phyloP scores from a whole-genome alignment of 306 rosid species.

The Prunus padus region DNA sequence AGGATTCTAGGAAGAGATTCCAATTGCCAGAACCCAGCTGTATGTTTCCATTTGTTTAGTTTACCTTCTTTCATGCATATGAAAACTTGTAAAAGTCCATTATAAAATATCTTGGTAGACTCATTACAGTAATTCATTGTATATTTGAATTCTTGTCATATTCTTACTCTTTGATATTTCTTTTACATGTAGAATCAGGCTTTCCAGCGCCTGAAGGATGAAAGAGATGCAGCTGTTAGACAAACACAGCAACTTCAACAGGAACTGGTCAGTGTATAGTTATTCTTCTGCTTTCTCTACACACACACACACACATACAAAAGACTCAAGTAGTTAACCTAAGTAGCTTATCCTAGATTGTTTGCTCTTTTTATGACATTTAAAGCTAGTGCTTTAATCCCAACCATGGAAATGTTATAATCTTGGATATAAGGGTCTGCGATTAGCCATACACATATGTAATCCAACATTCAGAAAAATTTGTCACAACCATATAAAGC shows the following conservation, averaged over 20 bases:
- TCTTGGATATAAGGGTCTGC: background rate
- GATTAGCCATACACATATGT: background rate
- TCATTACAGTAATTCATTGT: conserved; percentile 12
- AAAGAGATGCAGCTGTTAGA: conserved; percentile 69
- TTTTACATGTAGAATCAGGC: conserved; percentile 42
- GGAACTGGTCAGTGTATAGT: conserved; percentile 61
- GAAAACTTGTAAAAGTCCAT: background rate
- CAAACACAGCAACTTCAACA: conserved; percentile 77
- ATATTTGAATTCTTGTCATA: conserved; percentile 4
- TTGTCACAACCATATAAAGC: background rate
- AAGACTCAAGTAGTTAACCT: background rate
- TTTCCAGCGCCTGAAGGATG: conserved; percentile 68
- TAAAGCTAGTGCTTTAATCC: background rate
- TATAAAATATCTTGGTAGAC: background rate
- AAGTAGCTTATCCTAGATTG: background rate
- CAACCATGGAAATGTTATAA: background rate
- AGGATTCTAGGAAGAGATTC: background rate
- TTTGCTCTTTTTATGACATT: background rate
- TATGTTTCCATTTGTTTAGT: background rate
- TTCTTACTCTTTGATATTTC: conserved; percentile 18
- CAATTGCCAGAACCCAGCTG: background rate
- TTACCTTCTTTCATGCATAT: background rate
- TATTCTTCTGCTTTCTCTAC: conserved; percentile 1
- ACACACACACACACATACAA: background rate
- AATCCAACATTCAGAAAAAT: background rate